These are phyloP conservation scores for Jacaranda copaia DNA, from an alignment of 257 asterid species.

Conservation along the genomic window DNA sequence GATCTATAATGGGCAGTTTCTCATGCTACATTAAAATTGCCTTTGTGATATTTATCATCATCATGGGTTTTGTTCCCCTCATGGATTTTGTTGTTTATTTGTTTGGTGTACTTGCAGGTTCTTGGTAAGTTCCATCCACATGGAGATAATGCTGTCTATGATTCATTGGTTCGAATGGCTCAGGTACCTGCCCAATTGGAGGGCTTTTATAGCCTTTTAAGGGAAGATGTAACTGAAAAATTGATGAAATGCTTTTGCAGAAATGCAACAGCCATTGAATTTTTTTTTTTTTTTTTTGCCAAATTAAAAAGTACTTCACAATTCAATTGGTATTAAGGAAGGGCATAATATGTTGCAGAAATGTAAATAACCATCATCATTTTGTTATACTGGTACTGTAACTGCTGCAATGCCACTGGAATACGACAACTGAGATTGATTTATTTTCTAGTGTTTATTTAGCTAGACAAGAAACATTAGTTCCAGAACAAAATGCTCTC, in stretches of 20 bases:
- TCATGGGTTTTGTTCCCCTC: background rate
- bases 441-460: background rate
- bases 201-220: slow-evolving; percentile 22
- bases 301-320: slow-evolving; percentile 17
- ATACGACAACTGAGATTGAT: slow-evolving; percentile 12
- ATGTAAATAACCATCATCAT: background rate
- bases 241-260: slow-evolving; percentile 27
- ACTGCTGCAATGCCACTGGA: slow-evolving; percentile 9
- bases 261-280: background rate
- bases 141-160: slow-evolving; percentile 95
- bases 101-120: slow-evolving; percentile 60
- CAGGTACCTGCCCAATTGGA: slow-evolving; percentile 61
- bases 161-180: slow-evolving; percentile 98
- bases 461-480: background rate
- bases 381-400: background rate
- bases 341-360: background rate
- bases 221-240: slow-evolving; percentile 20
- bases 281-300: slow-evolving; percentile 18
- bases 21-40: background rate
- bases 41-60: slow-evolving; percentile 1
- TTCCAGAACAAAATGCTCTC: background rate
- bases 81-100: slow-evolving; percentile 29
- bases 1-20: slow-evolving; percentile 29
- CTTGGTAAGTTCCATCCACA: slow-evolving; percentile 99
- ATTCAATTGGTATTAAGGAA: background rate